Conservation (phyloP, 2,329 filamentous ascomycete species). For the Reticulascus tulasneorum region DNA sequence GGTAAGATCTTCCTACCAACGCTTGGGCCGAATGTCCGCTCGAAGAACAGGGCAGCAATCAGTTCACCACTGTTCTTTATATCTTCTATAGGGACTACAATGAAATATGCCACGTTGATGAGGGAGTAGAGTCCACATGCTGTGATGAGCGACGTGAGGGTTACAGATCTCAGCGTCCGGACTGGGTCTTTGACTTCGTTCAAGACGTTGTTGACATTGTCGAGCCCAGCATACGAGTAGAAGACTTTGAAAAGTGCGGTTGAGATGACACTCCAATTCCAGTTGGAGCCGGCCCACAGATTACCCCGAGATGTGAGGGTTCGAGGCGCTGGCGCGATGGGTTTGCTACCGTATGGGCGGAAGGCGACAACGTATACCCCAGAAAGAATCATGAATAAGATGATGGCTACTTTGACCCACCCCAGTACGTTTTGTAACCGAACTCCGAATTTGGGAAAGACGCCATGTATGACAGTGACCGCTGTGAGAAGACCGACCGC, state of each 20-base stretch:
- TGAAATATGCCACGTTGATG: slow-evolving; percentile 58
- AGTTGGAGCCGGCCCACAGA: slow-evolving; percentile 62
- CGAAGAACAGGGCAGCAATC: slow-evolving; percentile 65
- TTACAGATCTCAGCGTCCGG: slow-evolving; percentile 59
- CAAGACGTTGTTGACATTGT: slow-evolving; percentile 66
- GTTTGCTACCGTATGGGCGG: slow-evolving; percentile 20
- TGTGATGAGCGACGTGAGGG: slow-evolving; percentile 55
- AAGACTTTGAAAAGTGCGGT: slow-evolving; percentile 66
- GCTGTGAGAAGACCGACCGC: slow-evolving; percentile 52
- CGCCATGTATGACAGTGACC: slow-evolving; percentile 56
- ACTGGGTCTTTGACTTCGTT: slow-evolving; percentile 69
- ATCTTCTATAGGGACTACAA: slow-evolving; percentile 63
- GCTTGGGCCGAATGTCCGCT: slow-evolving; percentile 55
- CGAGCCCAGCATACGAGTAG: slow-evolving; percentile 64
- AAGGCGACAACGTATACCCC: slow-evolving; percentile 56
- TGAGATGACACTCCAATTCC: slow-evolving; percentile 65
- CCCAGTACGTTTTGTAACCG: slow-evolving; percentile 58
- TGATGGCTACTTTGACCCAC: slow-evolving; percentile 58
- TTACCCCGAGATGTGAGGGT: slow-evolving; percentile 40
- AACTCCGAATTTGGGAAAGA: slow-evolving; percentile 54
- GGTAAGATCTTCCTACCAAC: slow-evolving; percentile 57
- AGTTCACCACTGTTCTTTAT: slow-evolving; percentile 64
- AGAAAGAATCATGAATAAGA: slow-evolving; percentile 58
- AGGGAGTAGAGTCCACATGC: slow-evolving; percentile 63
- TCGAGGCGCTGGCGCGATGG: neutral